Base-by-base conservation (phyloP, 176 grass and related monocot genomes). In the Rhipidocladum racemiflorum region DNA sequence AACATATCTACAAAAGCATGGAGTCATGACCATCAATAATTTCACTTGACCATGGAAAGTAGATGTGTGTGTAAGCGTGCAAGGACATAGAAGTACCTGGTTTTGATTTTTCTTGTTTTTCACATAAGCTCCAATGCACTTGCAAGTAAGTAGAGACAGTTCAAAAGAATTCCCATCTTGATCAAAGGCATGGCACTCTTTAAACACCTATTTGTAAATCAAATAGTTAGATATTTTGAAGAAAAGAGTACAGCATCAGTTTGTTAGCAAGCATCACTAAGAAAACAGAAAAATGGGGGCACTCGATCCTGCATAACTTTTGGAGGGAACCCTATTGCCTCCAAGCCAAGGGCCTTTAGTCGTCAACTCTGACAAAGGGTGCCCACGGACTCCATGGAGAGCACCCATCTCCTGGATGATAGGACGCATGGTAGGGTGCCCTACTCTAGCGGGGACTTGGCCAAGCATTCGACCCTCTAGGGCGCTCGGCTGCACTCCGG, bases 21-120 rank as follows among this genome's bases (percentile, higher is more conserved):
- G 18, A 60, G 32, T 68, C 38, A 77, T 56, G 24, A 66, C 1
- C 36, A 86, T 60, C 72, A 74, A 7, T 72, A 27, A 72, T 49
- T 74, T 78, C 48, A 73, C 23, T 78, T 57, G 25, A 72, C 18
- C 48, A 78, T 29, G 23, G 29, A 44, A 77, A 30, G 23, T 46
- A 4, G 16, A 43, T 77, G 70, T 74, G 70, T 74, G 15, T 85
- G 49, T 36, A 32, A 25, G 15, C 5, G 14, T 61, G 65, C 61
- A 78, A 64, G 12, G 67, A 74, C 20, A 72, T 25, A 85, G 29
- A 85, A 30, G 35, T 83, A 95, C 96, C 87, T 99, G 96, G 21
- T 99, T 99, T 86, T 99, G 96, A 84, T 99, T 99, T 88, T 95
- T 99, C 92, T 99, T 99, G 74, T 87, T 99, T 56, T 87, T 95